phyloP scores from a whole-genome alignment of 192 early-diverging fungal species.

The Physocladia obscura region DNA sequence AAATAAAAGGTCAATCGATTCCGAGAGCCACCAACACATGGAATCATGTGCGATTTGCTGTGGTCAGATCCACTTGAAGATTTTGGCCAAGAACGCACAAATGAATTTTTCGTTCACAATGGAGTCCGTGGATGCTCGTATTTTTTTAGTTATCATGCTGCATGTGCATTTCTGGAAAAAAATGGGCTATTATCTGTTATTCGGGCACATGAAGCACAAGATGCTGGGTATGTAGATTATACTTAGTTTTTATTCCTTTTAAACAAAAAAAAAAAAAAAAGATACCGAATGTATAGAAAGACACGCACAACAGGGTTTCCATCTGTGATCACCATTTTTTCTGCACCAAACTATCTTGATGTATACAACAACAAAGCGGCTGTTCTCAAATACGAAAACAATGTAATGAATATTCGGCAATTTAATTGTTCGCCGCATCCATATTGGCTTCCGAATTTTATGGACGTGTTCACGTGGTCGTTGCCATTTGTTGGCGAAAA shows the following conservation, averaged over 20 bases:
- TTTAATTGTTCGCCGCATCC: constrained; percentile 93
- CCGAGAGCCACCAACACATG: constrained; percentile 90
- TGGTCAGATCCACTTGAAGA: constrained; percentile 96
- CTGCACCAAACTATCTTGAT: constrained; percentile 96
- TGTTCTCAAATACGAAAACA: constrained; percentile 97
- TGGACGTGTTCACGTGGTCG: constrained; percentile 98
- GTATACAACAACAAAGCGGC: constrained; percentile 99
- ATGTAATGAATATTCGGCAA: constrained; percentile 99
- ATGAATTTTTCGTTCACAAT: constrained; percentile 89
- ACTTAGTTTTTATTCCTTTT: background rate
- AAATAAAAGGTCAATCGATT: constrained; percentile 88
- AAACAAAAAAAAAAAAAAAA: constrained; percentile 5
- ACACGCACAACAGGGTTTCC: constrained; percentile 92
- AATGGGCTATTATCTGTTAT: constrained; percentile 93
- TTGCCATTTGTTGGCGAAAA: constrained; percentile 98
- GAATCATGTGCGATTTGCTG: constrained; percentile 92
- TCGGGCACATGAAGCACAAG: constrained; percentile 98
- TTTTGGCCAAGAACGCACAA: constrained; percentile 92
- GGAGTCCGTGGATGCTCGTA: constrained; percentile 93
- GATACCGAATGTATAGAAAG: constrained; percentile 94
- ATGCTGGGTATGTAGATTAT: constrained; percentile 69
- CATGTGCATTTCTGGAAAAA: constrained; percentile 88
- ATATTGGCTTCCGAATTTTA: constrained; percentile 98
- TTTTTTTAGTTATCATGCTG: constrained; percentile 84
- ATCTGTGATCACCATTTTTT: constrained; percentile 96